Evolutionary conservation across 139 green algal genomes (phyloP).

Genomic region (Helicosporidium sp.): DNA sequence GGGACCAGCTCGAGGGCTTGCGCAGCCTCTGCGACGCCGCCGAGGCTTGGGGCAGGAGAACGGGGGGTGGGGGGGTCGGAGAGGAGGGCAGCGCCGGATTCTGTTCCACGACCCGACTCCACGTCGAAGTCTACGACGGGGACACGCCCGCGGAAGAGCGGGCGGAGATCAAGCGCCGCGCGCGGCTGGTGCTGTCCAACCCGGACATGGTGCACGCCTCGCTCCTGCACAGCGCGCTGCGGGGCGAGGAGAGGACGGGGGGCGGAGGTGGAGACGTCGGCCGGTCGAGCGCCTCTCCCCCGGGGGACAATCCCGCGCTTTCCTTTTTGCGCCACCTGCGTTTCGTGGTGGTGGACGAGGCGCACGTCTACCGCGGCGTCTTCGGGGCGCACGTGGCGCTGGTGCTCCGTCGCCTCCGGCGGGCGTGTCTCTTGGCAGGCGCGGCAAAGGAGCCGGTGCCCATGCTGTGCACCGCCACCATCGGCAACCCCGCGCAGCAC

Average conservation of each 20-base stretch:
- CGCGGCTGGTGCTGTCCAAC: slow-evolving; percentile 74
- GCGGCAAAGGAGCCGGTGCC: slow-evolving; percentile 32
- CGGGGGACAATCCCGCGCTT: too few relatives aligned
- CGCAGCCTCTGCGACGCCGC: slow-evolving; percentile 21
- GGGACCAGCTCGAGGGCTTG: slow-evolving; percentile 58
- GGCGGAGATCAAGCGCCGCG: slow-evolving; percentile 25
- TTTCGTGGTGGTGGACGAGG: slow-evolving; percentile 80
- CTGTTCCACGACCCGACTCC: slow-evolving; percentile 24
- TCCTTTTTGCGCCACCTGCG: slow-evolving; percentile 49
- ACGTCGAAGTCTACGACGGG: slow-evolving; percentile 62
- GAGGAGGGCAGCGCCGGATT: too few relatives aligned
- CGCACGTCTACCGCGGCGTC: slow-evolving; percentile 64
- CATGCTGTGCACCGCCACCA: slow-evolving; percentile 60
- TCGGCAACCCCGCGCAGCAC: slow-evolving; percentile 65
- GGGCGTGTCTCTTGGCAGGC: slow-evolving; percentile 46
- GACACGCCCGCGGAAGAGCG: slow-evolving; percentile 49
- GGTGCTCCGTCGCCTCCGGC: slow-evolving; percentile 64
- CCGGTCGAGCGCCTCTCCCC: too few relatives aligned
- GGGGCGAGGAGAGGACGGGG: too few relatives aligned
- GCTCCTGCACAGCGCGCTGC: slow-evolving; percentile 53
- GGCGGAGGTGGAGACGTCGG: too few relatives aligned
- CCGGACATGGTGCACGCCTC: slow-evolving; percentile 87
- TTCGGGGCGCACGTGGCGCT: slow-evolving; percentile 77
- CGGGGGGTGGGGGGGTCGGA: too few relatives aligned
- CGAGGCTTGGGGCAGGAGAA: too few relatives aligned